Evolutionary conservation across 495 filamentous ascomycete species (phyloP).

Genomic region (Neurospora sp.): DNA sequence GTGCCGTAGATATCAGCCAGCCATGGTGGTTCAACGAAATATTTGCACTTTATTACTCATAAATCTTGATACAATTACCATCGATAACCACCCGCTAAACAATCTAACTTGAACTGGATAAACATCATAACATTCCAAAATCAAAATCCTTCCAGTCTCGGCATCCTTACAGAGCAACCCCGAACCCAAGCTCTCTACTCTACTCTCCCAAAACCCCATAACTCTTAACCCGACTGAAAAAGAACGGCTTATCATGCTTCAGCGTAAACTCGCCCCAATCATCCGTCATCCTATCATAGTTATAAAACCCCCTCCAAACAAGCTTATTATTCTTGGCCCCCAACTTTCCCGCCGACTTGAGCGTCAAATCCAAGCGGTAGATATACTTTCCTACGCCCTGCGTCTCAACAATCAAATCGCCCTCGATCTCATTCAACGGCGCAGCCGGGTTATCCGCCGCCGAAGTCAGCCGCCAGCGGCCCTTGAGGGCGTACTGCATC

Average conservation of each 20-base stretch:
- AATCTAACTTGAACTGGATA: not conserved
- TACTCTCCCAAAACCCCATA: conserved; percentile 40
- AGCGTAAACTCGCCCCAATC: conserved; percentile 82
- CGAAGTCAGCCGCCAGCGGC: conserved; percentile 27
- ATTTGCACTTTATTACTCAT: not conserved
- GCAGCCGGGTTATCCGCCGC: conserved; percentile 13
- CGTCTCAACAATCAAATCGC: conserved; percentile 74
- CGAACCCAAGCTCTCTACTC: not conserved
- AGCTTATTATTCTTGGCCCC: conserved; percentile 68
- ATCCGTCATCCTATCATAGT: conserved; percentile 78
- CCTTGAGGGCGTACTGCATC: conserved; percentile 28
- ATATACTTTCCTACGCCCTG: conserved; percentile 73
- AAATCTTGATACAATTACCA: not conserved
- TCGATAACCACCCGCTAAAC: not conserved
- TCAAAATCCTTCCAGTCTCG: not conserved
- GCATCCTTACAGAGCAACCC: not conserved
- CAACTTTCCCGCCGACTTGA: conserved; percentile 48
- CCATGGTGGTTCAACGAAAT: not conserved
- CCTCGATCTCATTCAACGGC: conserved; percentile 35
- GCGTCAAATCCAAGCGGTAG: conserved; percentile 64
- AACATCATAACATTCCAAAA: not conserved
- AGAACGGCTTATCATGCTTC: conserved; percentile 75
- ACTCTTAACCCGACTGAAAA: conserved; percentile 77
- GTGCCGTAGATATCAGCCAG: not conserved
- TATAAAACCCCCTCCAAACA: conserved; percentile 83